Conservation (phyloP, 345 rosid genomes). For the Moricandia arvensis region DNA sequence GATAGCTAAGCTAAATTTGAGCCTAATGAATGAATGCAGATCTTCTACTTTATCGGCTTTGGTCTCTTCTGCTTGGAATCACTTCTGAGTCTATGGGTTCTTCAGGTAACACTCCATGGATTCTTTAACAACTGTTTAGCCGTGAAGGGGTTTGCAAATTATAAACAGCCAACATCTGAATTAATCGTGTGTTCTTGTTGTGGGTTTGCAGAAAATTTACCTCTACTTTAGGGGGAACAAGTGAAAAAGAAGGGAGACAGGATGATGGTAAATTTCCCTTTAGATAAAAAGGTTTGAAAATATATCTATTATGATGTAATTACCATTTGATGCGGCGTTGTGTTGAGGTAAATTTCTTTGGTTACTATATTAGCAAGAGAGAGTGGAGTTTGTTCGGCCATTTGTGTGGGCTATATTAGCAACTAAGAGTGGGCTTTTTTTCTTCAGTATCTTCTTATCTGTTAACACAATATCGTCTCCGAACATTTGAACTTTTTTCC, state of each 20-base stretch:
- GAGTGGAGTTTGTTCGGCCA: no score
- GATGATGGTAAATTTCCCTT: constrained; percentile 9
- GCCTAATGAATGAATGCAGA: constrained; percentile 45
- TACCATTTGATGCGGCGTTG: constrained; percentile 35
- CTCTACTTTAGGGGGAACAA: no score
- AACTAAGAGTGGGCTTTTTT: no score
- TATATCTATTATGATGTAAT: constrained; percentile 32
- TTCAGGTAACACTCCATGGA: constrained; percentile 85
- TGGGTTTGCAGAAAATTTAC: no score
- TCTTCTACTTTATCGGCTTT: no score
- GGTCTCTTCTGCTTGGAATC: no score
- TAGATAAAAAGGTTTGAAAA: constrained; percentile 3
- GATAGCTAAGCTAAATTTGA: constrained; percentile 1
- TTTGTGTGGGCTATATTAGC: no score
- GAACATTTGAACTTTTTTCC: no score
- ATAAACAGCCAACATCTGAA: neutral
- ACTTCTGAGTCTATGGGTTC: no score
- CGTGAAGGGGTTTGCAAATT: neutral
- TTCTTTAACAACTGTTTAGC: neutral
- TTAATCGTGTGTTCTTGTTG: neutral
- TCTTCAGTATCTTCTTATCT: no score
- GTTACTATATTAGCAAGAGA: no score
- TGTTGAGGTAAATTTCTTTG: constrained; percentile 27
- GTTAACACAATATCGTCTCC: constrained; percentile 6
- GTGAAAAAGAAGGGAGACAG: constrained; percentile 34